Percentiles rank a stretch among this genome's conserved stretches.
phyloP scores from a whole-genome alignment of 371 early-diverging fungal genomes.

The Circinella umbellata region DNA sequence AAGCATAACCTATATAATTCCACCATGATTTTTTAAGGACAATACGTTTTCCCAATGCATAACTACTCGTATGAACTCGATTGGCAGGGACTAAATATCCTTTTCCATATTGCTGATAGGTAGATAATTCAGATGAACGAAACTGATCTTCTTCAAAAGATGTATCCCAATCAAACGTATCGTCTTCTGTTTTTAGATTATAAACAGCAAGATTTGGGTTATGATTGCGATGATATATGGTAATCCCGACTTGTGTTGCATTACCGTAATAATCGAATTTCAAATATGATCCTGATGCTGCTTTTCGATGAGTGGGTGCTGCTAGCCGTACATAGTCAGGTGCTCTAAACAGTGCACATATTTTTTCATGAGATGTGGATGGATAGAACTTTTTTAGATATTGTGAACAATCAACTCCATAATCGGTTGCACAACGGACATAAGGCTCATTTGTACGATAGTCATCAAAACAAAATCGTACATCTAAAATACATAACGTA shows the following conservation, averaged over 20 bases:
- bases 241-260: conserved; percentile 19
- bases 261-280: conserved; percentile 41
- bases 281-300: conserved; percentile 25
- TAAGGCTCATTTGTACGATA: conserved; percentile 16
- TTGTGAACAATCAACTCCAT: conserved; percentile 31
- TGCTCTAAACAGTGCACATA: conserved; percentile 31
- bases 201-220: conserved; percentile 36
- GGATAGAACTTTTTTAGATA: conserved; percentile 27
- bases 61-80: conserved; percentile 28
- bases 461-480: conserved; percentile 43
- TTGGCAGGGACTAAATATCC: conserved; percentile 31
- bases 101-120: conserved; percentile 12
- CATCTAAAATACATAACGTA: conserved; percentile 16
- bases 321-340: conserved; percentile 22
- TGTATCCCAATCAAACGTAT: conserved; percentile 31
- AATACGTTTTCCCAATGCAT: conserved; percentile 23
- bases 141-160: conserved; percentile 30
- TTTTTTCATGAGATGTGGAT: conserved; percentile 14
- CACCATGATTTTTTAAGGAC: conserved; percentile 17
- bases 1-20: conserved; percentile 36
- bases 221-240: conserved; percentile 30
- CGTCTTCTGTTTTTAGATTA: neutral
- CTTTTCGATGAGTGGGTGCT: conserved; percentile 15
- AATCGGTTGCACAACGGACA: conserved; percentile 28
- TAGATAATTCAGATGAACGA: conserved; percentile 22